Percentiles rank a stretch among this genome's conserved stretches.
Evolutionary conservation across 441 rosid species (phyloP).

Genomic region (Adansonia grandidieri): DNA sequence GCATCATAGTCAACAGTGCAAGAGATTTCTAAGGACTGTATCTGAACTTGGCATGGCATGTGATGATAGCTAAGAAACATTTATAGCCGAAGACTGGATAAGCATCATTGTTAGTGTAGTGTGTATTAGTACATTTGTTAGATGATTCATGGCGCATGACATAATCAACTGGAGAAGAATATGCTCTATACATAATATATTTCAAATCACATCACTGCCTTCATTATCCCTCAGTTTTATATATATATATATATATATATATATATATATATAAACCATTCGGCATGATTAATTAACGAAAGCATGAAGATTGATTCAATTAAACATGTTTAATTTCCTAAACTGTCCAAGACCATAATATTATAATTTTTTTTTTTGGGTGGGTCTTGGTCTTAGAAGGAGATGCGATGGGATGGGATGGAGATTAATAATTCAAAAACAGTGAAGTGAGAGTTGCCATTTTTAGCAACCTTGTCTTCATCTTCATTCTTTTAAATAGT

Average conservation of each 20-base stretch:
- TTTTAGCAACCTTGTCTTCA: slow-evolving; percentile 26
- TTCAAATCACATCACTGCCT: slow-evolving; percentile 18
- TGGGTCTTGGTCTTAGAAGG: neutral
- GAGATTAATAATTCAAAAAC: slow-evolving; percentile 21
- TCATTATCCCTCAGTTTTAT: neutral
- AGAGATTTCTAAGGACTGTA: neutral
- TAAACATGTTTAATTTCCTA: neutral
- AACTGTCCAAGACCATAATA: neutral
- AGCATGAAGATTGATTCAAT: neutral
- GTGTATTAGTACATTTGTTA: slow-evolving; percentile 17
- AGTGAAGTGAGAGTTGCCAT: slow-evolving; percentile 19
- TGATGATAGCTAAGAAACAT: slow-evolving; percentile 35
- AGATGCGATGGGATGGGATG: slow-evolving; percentile 11
- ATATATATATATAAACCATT: neutral
- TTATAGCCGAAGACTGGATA: slow-evolving; percentile 29
- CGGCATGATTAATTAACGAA: slow-evolving; percentile 6
- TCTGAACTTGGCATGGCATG: slow-evolving; percentile 32
- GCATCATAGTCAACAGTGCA: slow-evolving; percentile 33
- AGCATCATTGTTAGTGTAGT: slow-evolving; percentile 34
- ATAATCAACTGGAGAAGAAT: slow-evolving; percentile 5
- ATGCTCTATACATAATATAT: neutral
- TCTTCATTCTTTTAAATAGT: slow-evolving; percentile 12
- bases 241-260: neutral
- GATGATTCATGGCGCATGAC: slow-evolving; percentile 19
- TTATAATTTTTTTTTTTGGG: neutral